These are phyloP conservation scores for Leptomonas pyrrhocoris DNA, from an alignment of 208 protist genomes.

Conservation along the genomic window DNA sequence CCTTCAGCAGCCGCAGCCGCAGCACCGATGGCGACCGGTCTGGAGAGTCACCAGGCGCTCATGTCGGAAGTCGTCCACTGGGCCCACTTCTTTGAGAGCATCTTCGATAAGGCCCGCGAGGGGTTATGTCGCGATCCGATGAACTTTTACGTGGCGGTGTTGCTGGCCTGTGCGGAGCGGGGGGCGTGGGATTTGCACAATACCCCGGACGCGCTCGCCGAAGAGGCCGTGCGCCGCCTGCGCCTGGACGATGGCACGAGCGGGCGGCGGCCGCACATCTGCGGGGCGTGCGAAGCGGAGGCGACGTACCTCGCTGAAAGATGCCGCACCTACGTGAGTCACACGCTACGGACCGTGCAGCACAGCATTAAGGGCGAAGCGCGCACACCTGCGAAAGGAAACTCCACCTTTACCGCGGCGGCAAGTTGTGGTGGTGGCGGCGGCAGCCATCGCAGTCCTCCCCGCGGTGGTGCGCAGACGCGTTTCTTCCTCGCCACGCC, in stretches of 20 bases:
- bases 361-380: neutral
- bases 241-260: conserved; percentile 21
- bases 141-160: conserved; percentile 39
- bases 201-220: conserved; percentile 32
- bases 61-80: conserved; percentile 47
- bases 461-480: conserved; percentile 1
- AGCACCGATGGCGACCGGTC: neutral
- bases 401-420: too few species aligned
- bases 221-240: conserved; percentile 30
- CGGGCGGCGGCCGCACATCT: conserved; percentile 28
- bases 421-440: too few species aligned
- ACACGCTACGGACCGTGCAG: conserved; percentile 18
- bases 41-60: conserved; percentile 29
- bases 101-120: conserved; percentile 45
- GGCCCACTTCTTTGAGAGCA: conserved; percentile 39
- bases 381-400: too few species aligned
- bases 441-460: too few species aligned
- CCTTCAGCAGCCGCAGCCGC: neutral
- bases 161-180: conserved; percentile 44
- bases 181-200: conserved; percentile 31
- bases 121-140: conserved; percentile 46
- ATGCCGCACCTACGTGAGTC: conserved; percentile 28
- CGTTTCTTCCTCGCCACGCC: conserved; percentile 53
- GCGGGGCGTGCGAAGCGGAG: conserved; percentile 30
- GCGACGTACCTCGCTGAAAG: conserved; percentile 15